Evolutionary conservation across 495 filamentous ascomycete genomes (phyloP).

Genomic region (Tuber magnatum): DNA sequence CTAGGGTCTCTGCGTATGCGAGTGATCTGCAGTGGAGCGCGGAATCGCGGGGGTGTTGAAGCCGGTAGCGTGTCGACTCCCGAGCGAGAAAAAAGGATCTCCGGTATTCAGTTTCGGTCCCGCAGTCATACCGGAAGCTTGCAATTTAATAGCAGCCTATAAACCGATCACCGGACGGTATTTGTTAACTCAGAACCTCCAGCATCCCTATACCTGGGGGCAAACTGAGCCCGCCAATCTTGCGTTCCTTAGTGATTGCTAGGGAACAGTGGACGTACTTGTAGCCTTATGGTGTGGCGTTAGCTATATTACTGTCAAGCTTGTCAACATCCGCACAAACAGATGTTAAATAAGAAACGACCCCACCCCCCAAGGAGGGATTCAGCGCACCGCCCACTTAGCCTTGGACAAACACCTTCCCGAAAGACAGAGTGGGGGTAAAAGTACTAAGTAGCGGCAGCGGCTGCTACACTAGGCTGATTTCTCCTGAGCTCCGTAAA

Average conservation of each 20-base stretch:
- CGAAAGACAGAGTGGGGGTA: not conserved
- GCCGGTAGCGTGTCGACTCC: not conserved
- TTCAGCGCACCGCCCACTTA: too few relatives aligned
- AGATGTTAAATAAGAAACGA: too few relatives aligned
- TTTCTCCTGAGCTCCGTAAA: not conserved
- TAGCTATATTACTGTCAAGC: not conserved
- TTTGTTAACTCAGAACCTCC: not conserved
- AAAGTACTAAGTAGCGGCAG: not conserved
- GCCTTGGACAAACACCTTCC: not conserved
- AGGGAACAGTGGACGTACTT: not conserved
- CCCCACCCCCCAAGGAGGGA: too few relatives aligned
- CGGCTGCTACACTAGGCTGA: not conserved
- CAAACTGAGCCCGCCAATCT: not conserved
- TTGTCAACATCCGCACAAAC: too few relatives aligned
- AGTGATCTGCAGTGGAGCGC: not conserved
- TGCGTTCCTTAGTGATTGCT: not conserved
- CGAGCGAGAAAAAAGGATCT: not conserved
- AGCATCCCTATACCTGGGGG: not conserved
- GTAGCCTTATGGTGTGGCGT: not conserved
- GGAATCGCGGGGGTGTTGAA: not conserved
- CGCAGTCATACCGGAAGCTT: not conserved
- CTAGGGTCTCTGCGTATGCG: too few relatives aligned
- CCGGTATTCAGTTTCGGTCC: not conserved
- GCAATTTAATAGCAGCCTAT: not conserved
- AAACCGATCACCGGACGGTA: not conserved